A percentile compares a stretch with the other conserved stretches of the same genome.
These are phyloP conservation scores for Cystobasidium slooffiae DNA, from an alignment of 1,284 basidiomycete genomes.

Conservation along the genomic window DNA sequence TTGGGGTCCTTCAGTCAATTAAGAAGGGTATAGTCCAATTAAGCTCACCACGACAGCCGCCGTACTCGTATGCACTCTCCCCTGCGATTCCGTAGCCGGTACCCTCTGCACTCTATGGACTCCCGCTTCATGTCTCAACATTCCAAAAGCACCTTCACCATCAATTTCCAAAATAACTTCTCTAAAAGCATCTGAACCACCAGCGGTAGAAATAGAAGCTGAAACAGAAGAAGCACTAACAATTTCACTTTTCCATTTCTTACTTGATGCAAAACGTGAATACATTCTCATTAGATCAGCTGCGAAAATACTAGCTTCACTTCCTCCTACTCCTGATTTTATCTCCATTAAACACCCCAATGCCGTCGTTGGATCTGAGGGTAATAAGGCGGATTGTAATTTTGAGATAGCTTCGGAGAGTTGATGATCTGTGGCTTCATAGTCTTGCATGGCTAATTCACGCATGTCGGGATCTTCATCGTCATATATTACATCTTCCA, in stretches of 20 bases:
- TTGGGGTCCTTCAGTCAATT: not conserved
- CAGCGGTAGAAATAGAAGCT: slow-evolving; percentile 11
- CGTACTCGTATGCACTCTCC: slow-evolving; percentile 90
- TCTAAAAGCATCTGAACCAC: slow-evolving; percentile 49
- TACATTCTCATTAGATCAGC: slow-evolving; percentile 84
- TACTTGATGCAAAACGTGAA: slow-evolving; percentile 62
- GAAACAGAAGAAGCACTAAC: slow-evolving; percentile 35
- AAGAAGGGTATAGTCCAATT: not conserved
- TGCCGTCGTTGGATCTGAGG: slow-evolving; percentile 67
- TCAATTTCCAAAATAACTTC: slow-evolving; percentile 84
- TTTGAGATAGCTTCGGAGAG: slow-evolving; percentile 63
- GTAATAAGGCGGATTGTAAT: slow-evolving; percentile 74
- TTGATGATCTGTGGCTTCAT: slow-evolving; percentile 62
- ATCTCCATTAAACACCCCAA: slow-evolving; percentile 84
- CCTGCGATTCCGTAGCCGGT: slow-evolving; percentile 83
- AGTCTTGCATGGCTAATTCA: slow-evolving; percentile 74
- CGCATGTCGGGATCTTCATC: slow-evolving; percentile 79
- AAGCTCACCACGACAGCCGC: slow-evolving; percentile 78
- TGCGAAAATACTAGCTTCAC: slow-evolving; percentile 83
- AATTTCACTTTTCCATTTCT: slow-evolving; percentile 44
- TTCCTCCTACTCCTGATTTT: slow-evolving; percentile 90
- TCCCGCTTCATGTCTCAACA: slow-evolving; percentile 85
- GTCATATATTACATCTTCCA: slow-evolving; percentile 61
- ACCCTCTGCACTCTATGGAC: slow-evolving; percentile 95
- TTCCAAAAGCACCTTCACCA: slow-evolving; percentile 77